These are phyloP conservation scores for Backusella macrospora DNA, from an alignment of 192 early-diverging fungal species.

Conservation along the genomic window DNA sequence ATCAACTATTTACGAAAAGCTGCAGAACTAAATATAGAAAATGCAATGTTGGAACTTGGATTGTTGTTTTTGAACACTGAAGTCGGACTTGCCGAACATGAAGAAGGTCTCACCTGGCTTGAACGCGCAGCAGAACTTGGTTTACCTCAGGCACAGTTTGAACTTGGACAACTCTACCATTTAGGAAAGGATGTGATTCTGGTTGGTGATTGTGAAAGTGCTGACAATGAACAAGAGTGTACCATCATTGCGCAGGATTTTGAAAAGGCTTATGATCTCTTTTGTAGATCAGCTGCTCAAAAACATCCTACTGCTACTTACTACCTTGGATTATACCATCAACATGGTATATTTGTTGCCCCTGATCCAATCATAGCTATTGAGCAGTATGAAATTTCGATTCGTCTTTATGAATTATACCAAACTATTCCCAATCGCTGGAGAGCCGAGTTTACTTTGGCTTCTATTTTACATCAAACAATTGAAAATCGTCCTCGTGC, in stretches of 20 bases:
- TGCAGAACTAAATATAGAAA: conserved; percentile 11
- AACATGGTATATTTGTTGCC: conserved; percentile 39
- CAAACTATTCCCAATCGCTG: conserved; percentile 1
- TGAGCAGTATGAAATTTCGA: conserved; percentile 28
- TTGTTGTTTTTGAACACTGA: not conserved
- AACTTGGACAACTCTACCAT: conserved; percentile 28
- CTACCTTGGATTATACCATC: conserved; percentile 27
- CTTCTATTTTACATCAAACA: conserved; percentile 33
- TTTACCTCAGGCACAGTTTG: conserved; percentile 20
- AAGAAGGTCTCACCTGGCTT: conserved; percentile 15
- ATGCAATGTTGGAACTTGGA: conserved; percentile 26
- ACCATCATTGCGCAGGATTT: conserved; percentile 25
- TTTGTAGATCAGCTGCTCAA: conserved; percentile 27
- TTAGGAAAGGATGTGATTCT: not conserved
- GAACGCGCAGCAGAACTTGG: conserved; percentile 21
- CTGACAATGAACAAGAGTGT: not conserved
- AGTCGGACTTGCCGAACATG: not conserved
- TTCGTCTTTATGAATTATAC: conserved; percentile 7
- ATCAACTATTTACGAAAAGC: conserved; percentile 23
- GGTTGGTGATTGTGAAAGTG: not conserved
- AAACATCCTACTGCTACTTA: conserved; percentile 20
- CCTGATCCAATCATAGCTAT: conserved; percentile 28
- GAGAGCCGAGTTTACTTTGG: conserved; percentile 34
- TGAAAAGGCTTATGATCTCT: conserved; percentile 35
- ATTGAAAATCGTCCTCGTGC: conserved; percentile 19